Evolutionary conservation across 2,329 filamentous ascomycete genomes (phyloP).

Genomic region (Lecanicillium sp.): DNA sequence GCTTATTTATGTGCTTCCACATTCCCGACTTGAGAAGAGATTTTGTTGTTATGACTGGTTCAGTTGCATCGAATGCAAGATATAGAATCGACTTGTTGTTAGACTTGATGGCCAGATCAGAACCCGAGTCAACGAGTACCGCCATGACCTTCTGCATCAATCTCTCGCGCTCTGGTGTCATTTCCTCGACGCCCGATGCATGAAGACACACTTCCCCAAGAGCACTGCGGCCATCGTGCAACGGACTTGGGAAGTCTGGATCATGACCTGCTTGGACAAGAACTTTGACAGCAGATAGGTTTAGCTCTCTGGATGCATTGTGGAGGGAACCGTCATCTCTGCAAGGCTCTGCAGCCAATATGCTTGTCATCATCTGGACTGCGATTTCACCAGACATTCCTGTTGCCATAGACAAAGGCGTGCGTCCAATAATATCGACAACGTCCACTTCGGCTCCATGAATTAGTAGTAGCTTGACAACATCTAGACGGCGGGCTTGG

Average conservation of each 20-base stretch:
- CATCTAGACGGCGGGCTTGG: constrained; percentile 43
- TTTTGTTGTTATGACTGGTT: constrained; percentile 46
- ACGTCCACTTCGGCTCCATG: constrained; percentile 53
- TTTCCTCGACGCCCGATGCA: constrained; percentile 36
- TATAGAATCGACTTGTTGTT: constrained; percentile 51
- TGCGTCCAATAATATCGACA: constrained; percentile 47
- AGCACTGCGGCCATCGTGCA: constrained; percentile 54
- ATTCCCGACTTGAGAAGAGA: constrained; percentile 54
- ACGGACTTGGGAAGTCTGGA: constrained; percentile 54
- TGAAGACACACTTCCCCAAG: constrained; percentile 56
- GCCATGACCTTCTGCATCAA: constrained; percentile 48
- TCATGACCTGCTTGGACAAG: constrained; percentile 53
- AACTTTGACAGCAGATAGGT: constrained; percentile 45
- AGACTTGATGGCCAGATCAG: constrained; percentile 46
- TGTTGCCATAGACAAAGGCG: constrained; percentile 52
- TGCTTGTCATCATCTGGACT: constrained; percentile 42
- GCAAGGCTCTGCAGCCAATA: constrained; percentile 47
- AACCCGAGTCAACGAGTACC: constrained; percentile 46
- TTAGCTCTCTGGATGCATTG: constrained; percentile 52
- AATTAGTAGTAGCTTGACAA: constrained; percentile 47
- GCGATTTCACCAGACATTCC: constrained; percentile 43
- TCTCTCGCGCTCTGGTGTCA: constrained; percentile 40
- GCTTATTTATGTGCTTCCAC: constrained; percentile 56
- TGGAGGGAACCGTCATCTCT: constrained; percentile 60
- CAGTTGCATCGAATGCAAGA: constrained; percentile 49